These are phyloP conservation scores for Hsuehochloa calcarea DNA, from an alignment of 176 grass and related monocot genomes.

Conservation along the genomic window DNA sequence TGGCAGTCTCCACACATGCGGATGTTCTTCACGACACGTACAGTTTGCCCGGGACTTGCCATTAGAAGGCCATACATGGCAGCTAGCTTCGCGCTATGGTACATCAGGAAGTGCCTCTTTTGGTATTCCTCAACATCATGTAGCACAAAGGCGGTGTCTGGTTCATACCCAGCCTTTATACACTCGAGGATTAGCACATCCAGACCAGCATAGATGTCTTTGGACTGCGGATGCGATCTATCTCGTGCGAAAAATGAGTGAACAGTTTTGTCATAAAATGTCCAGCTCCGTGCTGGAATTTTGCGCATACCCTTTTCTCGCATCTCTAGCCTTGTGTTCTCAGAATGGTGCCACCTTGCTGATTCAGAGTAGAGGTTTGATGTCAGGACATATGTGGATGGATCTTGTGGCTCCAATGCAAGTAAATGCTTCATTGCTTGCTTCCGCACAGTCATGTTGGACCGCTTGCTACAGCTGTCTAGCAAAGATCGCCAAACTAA, in stretches of 20 bases:
- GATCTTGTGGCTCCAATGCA: conserved; percentile 43
- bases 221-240: conserved; percentile 55
- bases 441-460: conserved; percentile 33
- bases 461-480: conserved; percentile 48
- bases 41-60: conserved; percentile 2
- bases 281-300: conserved; percentile 65
- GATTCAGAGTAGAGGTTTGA: conserved; percentile 63
- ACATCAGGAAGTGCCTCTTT: conserved; percentile 72
- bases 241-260: conserved; percentile 73
- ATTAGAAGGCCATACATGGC: conserved; percentile 61
- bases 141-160: conserved; percentile 63
- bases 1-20: conserved; percentile 75
- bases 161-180: conserved; percentile 66
- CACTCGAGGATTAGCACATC: conserved; percentile 67
- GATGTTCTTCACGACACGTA: conserved; percentile 59
- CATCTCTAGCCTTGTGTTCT: conserved; percentile 62
- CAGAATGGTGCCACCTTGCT: conserved; percentile 60
- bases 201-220: conserved; percentile 62
- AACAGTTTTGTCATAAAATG: conserved; percentile 39
- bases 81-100: conserved; percentile 66
- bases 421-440: conserved; percentile 45
- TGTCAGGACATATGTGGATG: conserved; percentile 51
- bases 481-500: conserved; percentile 67
- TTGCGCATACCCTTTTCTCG: conserved; percentile 53
- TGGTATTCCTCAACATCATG: conserved; percentile 77